Evolutionary conservation across 306 rosid species (phyloP).

Genomic region (Hippophae rhamnoides): DNA sequence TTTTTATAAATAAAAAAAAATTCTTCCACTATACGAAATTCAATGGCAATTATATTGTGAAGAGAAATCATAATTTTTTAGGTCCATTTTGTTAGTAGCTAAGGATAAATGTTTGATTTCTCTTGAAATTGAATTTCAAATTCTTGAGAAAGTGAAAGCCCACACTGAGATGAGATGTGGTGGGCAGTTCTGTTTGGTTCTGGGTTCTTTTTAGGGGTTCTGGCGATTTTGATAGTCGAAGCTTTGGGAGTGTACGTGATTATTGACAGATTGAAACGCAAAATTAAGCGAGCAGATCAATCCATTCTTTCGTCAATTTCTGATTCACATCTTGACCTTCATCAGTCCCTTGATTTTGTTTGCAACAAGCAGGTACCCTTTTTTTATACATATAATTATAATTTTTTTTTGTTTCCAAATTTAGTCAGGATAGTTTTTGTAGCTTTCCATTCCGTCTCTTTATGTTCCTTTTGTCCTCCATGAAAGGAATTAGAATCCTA

Average conservation of each 20-base stretch:
- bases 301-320: conserved; percentile 1
- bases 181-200: conserved; percentile 32
- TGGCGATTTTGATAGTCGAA: conserved; percentile 45
- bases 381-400: background rate
- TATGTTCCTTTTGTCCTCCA: background rate
- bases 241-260: conserved; percentile 34
- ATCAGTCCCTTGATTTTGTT: conserved; percentile 39
- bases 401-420: too few relatives aligned
- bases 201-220: conserved; percentile 63
- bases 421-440: too few relatives aligned
- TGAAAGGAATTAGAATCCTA: conserved; percentile 3
- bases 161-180: conserved; percentile 15
- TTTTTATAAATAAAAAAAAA: too few relatives aligned
- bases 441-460: background rate
- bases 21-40: too few relatives aligned
- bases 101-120: background rate
- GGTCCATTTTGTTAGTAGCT: too few relatives aligned
- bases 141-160: background rate
- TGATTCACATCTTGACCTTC: conserved; percentile 25
- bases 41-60: too few relatives aligned
- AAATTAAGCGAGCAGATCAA: conserved; percentile 15
- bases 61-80: too few relatives aligned
- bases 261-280: conserved; percentile 40
- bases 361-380: conserved; percentile 47
- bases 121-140: background rate